phyloP scores from a whole-genome alignment of 1,139 yeast species.

The Yamadazyma blattariae region DNA sequence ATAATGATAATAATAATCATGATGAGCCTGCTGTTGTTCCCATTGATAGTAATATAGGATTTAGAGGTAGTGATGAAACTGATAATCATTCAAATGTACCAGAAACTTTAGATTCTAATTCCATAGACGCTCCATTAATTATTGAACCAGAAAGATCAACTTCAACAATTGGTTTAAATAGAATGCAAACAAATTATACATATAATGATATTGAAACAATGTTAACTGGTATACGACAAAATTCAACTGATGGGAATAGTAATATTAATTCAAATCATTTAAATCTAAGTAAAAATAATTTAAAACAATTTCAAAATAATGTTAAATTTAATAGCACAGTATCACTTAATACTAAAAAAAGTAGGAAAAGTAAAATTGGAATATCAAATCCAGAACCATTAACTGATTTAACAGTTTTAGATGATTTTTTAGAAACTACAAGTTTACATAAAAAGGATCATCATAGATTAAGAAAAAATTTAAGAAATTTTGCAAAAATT shows the following conservation, averaged over 20 bases:
- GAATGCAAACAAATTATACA: neutral
- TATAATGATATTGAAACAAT: neutral
- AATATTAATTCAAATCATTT: neutral
- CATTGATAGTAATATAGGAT: neutral
- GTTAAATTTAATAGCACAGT: neutral
- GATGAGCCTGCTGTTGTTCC: neutral
- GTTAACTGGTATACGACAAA: neutral
- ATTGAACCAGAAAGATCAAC: neutral
- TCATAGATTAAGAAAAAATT: constrained; percentile 18
- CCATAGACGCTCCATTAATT: neutral
- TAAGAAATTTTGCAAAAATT: constrained; percentile 21
- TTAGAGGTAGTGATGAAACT: neutral
- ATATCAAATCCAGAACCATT: constrained; percentile 14
- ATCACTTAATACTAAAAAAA: neutral
- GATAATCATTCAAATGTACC: neutral
- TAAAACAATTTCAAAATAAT: neutral
- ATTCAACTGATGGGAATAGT: neutral
- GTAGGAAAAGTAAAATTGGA: neutral
- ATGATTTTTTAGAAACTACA: constrained; percentile 4
- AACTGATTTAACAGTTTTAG: constrained; percentile 8
- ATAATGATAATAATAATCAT: no score
- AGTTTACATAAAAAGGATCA: constrained; percentile 20
- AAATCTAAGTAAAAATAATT: no score
- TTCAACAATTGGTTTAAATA: neutral
- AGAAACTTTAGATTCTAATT: neutral